Percentiles rank a stretch among this genome's conserved stretches.
These are phyloP conservation scores for Oryza longistaminata DNA, from an alignment of 176 grass and related monocot genomes.

Conservation along the genomic window DNA sequence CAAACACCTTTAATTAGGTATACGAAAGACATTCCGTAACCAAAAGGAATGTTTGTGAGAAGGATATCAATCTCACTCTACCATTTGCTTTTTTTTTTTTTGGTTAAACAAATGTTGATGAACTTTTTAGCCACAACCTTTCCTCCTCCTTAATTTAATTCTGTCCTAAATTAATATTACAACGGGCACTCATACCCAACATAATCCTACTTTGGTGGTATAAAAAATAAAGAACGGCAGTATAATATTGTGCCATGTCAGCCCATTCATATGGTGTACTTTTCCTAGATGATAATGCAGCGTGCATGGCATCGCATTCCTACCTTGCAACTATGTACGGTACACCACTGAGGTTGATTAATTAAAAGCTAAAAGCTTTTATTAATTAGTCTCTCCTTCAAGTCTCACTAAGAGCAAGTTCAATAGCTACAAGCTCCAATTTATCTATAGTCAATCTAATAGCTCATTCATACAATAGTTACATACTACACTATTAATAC, in stretches of 20 bases:
- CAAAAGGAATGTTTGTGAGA: constrained; percentile 56
- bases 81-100: constrained; percentile 23
- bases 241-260: constrained; percentile 36
- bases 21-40: constrained; percentile 52
- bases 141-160: not conserved
- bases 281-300: constrained; percentile 38
- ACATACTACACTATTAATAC: no score
- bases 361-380: not conserved
- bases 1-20: constrained; percentile 64
- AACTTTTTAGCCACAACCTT: not conserved
- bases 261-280: constrained; percentile 25
- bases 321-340: constrained; percentile 34
- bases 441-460: no score
- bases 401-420: no score
- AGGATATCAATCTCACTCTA: constrained; percentile 41
- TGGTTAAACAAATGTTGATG: constrained; percentile 29
- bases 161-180: not conserved
- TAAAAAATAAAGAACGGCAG: constrained; percentile 25
- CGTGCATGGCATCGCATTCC: constrained; percentile 25
- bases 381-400: not conserved
- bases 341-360: not conserved
- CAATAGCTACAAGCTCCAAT: no score
- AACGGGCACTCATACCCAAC: constrained; percentile 27
- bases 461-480: no score
- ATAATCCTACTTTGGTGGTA: constrained; percentile 44